Percentiles rank a stretch among this genome's conserved stretches.
Evolutionary conservation across 1,139 yeast genomes (phyloP).

Genomic region (Blastobotrys malaysiensis): DNA sequence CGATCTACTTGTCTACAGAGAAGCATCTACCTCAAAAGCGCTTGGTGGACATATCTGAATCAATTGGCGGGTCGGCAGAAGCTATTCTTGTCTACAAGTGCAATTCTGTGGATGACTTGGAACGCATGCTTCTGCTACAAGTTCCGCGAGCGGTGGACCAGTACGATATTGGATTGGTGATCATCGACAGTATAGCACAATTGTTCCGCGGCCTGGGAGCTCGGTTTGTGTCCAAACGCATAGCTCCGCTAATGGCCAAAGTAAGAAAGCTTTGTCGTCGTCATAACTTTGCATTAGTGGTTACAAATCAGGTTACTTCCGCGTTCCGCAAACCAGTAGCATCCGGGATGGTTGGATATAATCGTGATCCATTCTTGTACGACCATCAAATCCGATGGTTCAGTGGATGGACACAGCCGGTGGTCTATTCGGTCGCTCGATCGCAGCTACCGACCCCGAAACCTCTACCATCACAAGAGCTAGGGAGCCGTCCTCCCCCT

Average conservation of each 20-base stretch:
- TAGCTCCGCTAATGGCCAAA: constrained; percentile 1
- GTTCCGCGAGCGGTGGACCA: constrained; percentile 50
- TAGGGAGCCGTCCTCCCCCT: neutral
- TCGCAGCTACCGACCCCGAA: neutral
- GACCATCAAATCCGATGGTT: constrained; percentile 70
- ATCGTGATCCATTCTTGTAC: constrained; percentile 26
- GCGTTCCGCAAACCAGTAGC: constrained; percentile 18
- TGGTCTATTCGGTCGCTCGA: neutral
- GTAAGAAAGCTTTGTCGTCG: constrained; percentile 47
- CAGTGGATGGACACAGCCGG: constrained; percentile 62
- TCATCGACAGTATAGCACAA: constrained; percentile 83
- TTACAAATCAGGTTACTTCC: constrained; percentile 80
- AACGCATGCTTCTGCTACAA: constrained; percentile 67
- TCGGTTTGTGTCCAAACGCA: neutral
- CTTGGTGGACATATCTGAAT: constrained; percentile 15
- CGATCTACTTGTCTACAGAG: constrained; percentile 75
- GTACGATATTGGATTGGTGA: constrained; percentile 46
- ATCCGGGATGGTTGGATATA: neutral
- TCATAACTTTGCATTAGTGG: constrained; percentile 55
- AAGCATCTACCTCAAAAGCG: constrained; percentile 40
- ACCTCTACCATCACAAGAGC: constrained; percentile 2
- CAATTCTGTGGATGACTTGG: constrained; percentile 62
- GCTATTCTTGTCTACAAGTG: constrained; percentile 56
- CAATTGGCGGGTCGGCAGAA: constrained; percentile 27
- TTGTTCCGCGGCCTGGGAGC: constrained; percentile 61